Percentiles rank a stretch among this genome's conserved stretches.
phyloP scores from a whole-genome alignment of 192 early-diverging fungal genomes.

The Lunasporangiospora selenospora region DNA sequence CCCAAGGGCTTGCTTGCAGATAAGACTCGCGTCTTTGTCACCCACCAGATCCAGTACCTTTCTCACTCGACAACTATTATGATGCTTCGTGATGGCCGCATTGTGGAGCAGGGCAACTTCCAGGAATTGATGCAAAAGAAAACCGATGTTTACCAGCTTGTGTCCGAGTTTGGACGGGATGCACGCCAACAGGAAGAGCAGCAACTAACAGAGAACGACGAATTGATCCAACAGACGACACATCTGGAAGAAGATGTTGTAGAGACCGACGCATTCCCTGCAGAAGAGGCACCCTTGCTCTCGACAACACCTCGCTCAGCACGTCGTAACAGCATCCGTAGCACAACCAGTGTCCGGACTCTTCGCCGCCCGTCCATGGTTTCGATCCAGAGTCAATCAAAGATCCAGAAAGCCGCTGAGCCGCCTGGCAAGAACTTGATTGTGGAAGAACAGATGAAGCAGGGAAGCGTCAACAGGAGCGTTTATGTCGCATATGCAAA shows the following conservation, averaged over 20 bases:
- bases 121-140: constrained; percentile 68
- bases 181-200: constrained; percentile 20
- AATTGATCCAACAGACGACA: constrained; percentile 21
- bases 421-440: constrained; percentile 61
- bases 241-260: constrained; percentile 12
- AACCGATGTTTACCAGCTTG: constrained; percentile 67
- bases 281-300: constrained; percentile 1
- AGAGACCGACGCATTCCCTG: neutral
- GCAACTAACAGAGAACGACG: constrained; percentile 22
- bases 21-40: constrained; percentile 84
- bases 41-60: constrained; percentile 82
- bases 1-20: constrained; percentile 81
- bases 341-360: constrained; percentile 46
- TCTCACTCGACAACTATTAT: constrained; percentile 69
- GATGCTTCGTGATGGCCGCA: constrained; percentile 75
- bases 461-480: constrained; percentile 76
- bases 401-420: constrained; percentile 3
- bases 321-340: constrained; percentile 32
- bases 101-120: constrained; percentile 74
- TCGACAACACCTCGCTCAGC: constrained; percentile 23
- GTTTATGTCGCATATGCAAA: constrained; percentile 82
- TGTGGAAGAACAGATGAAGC: constrained; percentile 75
- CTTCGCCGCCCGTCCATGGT: constrained; percentile 24
- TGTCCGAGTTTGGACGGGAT: constrained; percentile 76
- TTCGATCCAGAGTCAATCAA: neutral